Evolutionary conservation across 768 basidiomycete species (phyloP), one percentile per base, ranked within the genome.

Genomic region (Chalciporus pseudorubinellus): DNA sequence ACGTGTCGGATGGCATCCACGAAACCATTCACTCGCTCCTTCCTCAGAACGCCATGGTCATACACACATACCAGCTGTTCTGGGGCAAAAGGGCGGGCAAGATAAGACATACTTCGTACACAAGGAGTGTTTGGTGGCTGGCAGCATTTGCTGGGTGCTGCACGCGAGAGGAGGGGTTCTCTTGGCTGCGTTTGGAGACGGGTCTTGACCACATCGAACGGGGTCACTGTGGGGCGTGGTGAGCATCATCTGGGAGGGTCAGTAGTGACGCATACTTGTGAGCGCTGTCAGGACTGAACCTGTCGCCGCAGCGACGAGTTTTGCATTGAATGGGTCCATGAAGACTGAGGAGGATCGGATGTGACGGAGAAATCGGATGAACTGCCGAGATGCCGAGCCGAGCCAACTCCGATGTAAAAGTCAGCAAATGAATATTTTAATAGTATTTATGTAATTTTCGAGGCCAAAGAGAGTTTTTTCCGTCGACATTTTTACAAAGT

Each of bases 171-270:
- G 22, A 82, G 74, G 41, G 69, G 77, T 50, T 68, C 75, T 55
- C 68, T 73, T n/a, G 85, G 86, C 66, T 90, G 93, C 0, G 97
- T 98, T 69, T 99, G 97, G 16, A 99, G 74, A 24, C 97, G 84
- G 12, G 95, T 98, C 70, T 98, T 98, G 59, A 98, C 80, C 48
- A 99, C 93, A 71, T 99, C 97, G 68, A 99, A 99, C 3, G 97
- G 97, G 3, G 95, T 98, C 97, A 99, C 95, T 98, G 51, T 28
- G 28, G 47, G 38, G n/a, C 2, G 9, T 14, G n/a, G 48, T 62
- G 53, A 51, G 58, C 6, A 52, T 24, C 6, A 45, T 36, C 20
- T 3, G 21, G 58, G 52, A 29, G 21, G 39, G 11, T 10, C 13
- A 10, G n/a, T 45, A 26, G 26, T 16, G 22, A 10, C 5, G 72